Percentiles rank a stretch among this genome's conserved stretches.
Evolutionary conservation across 73 alveolate genomes (phyloP).

Genomic region (Tetrahymena elliotti): DNA sequence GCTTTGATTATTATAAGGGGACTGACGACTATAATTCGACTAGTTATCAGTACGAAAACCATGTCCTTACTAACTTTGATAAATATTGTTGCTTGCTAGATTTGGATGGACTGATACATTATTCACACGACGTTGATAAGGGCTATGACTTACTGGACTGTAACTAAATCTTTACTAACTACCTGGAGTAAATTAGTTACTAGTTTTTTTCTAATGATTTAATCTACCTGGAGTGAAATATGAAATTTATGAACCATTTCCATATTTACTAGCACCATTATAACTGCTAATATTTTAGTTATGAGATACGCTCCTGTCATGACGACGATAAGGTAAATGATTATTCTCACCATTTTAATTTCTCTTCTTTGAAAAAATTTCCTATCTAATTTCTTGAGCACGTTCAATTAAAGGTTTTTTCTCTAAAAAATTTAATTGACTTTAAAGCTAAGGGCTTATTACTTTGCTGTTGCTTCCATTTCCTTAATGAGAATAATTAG

Average conservation of each 20-base stretch:
- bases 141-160: background rate
- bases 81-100: background rate
- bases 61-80: background rate
- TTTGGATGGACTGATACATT: background rate
- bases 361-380: background rate
- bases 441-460: background rate
- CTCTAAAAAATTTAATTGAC: background rate
- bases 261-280: background rate
- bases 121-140: background rate
- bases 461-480: background rate
- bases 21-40: background rate
- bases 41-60: background rate
- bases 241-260: background rate
- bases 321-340: background rate
- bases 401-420: background rate
- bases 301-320: background rate
- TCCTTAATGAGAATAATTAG: background rate
- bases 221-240: background rate
- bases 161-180: background rate
- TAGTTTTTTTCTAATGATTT: background rate
- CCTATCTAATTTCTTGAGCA: background rate
- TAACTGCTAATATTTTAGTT: background rate
- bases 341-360: background rate
- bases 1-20: background rate
- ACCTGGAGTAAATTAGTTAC: background rate